Evolutionary conservation across 768 basidiomycete species (phyloP).

Genomic region (Amanita rimosa): DNA sequence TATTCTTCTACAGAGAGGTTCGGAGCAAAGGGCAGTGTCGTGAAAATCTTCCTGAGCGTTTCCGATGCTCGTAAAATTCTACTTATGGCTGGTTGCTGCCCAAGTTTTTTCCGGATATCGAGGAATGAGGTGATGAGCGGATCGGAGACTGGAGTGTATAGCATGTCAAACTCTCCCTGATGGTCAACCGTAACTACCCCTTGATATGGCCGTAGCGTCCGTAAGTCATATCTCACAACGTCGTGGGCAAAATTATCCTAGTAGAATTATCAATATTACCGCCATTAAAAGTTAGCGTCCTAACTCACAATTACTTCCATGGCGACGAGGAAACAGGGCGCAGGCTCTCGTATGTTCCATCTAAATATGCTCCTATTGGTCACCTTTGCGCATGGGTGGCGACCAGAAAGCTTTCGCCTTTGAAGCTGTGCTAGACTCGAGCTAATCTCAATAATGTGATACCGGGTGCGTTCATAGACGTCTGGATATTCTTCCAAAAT

Average conservation of each 20-base stretch:
- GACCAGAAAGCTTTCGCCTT: conserved; percentile 44
- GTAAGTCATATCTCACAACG: conserved; percentile 79
- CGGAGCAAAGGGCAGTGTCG: conserved; percentile 74
- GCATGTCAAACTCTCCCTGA: conserved; percentile 70
- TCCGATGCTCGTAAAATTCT: conserved; percentile 43
- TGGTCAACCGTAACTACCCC: conserved; percentile 70
- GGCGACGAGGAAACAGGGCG: conserved; percentile 88
- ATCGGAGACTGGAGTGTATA: conserved; percentile 80
- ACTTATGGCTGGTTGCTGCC: conserved; percentile 46
- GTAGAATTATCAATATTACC: neutral
- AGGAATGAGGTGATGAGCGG: conserved; percentile 76
- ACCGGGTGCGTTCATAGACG: conserved; percentile 86
- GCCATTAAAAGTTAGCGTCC: neutral
- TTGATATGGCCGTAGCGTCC: conserved; percentile 74
- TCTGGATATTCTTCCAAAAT: conserved; percentile 72
- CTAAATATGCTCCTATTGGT: conserved; percentile 76
- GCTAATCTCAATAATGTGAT: conserved; percentile 94
- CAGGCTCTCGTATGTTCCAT: conserved; percentile 63
- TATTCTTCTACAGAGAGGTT: conserved; percentile 86
- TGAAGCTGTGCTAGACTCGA: conserved; percentile 66
- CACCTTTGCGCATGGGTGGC: conserved; percentile 60
- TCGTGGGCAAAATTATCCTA: conserved; percentile 98
- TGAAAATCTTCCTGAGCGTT: conserved; percentile 51
- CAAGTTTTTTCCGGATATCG: conserved; percentile 46
- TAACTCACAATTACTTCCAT: conserved; percentile 89